phyloP scores from a whole-genome alignment of 108 stramenopile species.

The Nitzschia inconspicua region DNA sequence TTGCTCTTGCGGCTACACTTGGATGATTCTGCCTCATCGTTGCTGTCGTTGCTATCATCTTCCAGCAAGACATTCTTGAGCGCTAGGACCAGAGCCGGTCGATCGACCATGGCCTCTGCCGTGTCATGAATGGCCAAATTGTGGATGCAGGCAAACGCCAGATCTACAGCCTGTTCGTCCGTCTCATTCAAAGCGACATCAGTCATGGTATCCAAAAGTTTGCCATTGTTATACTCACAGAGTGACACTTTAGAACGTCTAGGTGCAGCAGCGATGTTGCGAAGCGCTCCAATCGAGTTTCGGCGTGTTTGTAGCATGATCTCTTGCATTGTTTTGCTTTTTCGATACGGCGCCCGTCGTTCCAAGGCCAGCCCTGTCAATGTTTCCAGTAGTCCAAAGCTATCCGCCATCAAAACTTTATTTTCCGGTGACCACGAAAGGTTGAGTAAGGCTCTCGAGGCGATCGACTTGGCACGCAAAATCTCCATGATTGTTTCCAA shows the following conservation, averaged over 20 bases:
- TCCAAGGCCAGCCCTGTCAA: constrained; percentile 32
- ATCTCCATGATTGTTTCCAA: constrained; percentile 46
- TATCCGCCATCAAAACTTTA: constrained; percentile 40
- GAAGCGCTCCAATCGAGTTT: constrained; percentile 44
- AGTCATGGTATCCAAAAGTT: constrained; percentile 39
- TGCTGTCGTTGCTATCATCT: constrained; percentile 1
- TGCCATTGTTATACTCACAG: constrained; percentile 33
- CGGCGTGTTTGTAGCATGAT: constrained; percentile 45
- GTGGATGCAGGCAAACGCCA: constrained; percentile 45
- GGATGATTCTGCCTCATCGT: constrained; percentile 7
- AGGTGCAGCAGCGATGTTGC: constrained; percentile 57
- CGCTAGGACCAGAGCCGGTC: constrained; percentile 35
- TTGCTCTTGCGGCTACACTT: constrained; percentile 4
- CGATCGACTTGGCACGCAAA: constrained; percentile 42
- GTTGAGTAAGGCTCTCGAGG: constrained; percentile 53
- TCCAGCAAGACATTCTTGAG: constrained; percentile 33
- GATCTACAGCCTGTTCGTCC: constrained; percentile 32
- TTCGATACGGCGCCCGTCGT: constrained; percentile 23
- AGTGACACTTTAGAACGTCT: constrained; percentile 40
- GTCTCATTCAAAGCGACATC: constrained; percentile 42
- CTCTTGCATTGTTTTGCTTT: constrained; percentile 37
- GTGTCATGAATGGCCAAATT: constrained; percentile 54
- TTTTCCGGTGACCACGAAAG: constrained; percentile 59
- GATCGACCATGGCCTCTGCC: constrained; percentile 35
- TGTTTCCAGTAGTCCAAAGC: constrained; percentile 27